phyloP scores from a whole-genome alignment of 441 rosid genomes.

The Sinapis alba region DNA sequence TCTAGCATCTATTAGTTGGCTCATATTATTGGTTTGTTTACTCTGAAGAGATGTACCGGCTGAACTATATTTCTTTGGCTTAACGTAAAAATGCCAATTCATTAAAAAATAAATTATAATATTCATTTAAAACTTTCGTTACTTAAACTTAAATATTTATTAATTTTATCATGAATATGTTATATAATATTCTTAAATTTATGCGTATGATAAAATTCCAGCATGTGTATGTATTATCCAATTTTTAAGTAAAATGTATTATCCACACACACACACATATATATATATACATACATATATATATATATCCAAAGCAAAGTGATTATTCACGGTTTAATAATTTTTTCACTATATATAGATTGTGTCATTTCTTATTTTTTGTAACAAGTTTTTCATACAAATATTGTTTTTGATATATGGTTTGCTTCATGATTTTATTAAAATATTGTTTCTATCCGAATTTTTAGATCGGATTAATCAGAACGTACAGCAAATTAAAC shows the following conservation, averaged over 20 bases:
- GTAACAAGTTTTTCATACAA: not conserved
- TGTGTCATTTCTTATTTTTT: not conserved
- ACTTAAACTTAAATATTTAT: not conserved
- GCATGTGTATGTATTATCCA: not conserved
- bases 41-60: not conserved
- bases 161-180: not conserved
- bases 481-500: not conserved
- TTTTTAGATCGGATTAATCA: not conserved
- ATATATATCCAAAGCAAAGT: not conserved
- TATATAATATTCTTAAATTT: not conserved
- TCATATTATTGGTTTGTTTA: not conserved
- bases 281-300: not conserved
- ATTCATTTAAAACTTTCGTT: not conserved
- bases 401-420: not conserved
- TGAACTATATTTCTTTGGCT: not conserved
- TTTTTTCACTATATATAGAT: not conserved
- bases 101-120: not conserved
- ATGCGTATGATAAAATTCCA: not conserved
- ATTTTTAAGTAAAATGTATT: too few relatives aligned
- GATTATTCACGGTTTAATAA: not conserved
- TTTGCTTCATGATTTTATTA: not conserved
- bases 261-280: too few relatives aligned
- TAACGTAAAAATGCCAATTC: not conserved
- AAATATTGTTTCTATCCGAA: not conserved
- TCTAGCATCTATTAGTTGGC: not conserved